These are phyloP conservation scores for Aleurites moluccanus DNA, from an alignment of 441 rosid species.

Conservation along the genomic window DNA sequence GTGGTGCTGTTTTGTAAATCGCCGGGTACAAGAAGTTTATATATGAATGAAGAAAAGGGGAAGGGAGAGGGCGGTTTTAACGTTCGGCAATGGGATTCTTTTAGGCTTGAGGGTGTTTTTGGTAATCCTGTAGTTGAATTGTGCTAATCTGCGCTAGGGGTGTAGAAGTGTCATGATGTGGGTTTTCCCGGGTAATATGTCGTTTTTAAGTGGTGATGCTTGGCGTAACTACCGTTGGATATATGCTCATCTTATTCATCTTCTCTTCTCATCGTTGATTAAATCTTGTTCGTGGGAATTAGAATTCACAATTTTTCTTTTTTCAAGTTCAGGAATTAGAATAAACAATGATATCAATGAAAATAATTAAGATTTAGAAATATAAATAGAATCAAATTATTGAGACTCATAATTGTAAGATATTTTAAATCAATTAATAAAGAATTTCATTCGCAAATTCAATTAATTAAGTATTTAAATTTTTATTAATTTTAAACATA, in stretches of 20 bases:
- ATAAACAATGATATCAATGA: too few species aligned
- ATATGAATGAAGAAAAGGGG: slow-evolving; percentile 16
- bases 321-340: too few species aligned
- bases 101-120: slow-evolving; percentile 14
- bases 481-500: too few species aligned
- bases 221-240: slow-evolving; percentile 38
- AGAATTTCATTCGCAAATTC: too few species aligned
- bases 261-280: slow-evolving; percentile 21
- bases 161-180: neutral
- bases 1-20: slow-evolving; percentile 26
- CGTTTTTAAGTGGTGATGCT: slow-evolving; percentile 33
- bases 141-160: slow-evolving; percentile 26
- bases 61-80: slow-evolving; percentile 44
- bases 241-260: neutral
- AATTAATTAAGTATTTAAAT: too few species aligned
- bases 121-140: neutral
- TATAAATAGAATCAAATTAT: too few species aligned
- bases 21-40: slow-evolving; percentile 51
- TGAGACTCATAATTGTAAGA: too few species aligned
- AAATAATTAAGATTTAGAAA: too few species aligned
- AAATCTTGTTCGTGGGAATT: too few species aligned
- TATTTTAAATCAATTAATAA: too few species aligned
- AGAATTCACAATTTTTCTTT: too few species aligned
- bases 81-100: slow-evolving; percentile 34
- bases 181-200: slow-evolving; percentile 46